A percentile compares a stretch with the other conserved stretches of the same genome.
Evolutionary conservation across 106 monocot genomes (phyloP).

Genomic region (Phalaenopsis aphrodite): DNA sequence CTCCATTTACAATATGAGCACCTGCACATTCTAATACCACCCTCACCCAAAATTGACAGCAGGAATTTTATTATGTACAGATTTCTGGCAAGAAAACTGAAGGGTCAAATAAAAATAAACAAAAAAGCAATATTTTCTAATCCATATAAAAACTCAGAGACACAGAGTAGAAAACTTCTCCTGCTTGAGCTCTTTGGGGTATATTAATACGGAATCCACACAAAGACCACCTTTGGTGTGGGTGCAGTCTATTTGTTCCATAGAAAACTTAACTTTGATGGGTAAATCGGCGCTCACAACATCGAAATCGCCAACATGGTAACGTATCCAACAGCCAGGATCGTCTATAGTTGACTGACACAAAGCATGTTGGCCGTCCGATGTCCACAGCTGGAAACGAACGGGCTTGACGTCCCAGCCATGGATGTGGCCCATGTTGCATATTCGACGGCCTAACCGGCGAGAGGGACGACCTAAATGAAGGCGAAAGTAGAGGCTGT

Average conservation of each 20-base stretch:
- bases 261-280: conserved; percentile 41
- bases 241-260: conserved; percentile 60
- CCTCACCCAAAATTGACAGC: too few relatives aligned
- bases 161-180: conserved; percentile 8
- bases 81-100: too few relatives aligned
- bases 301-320: conserved; percentile 44
- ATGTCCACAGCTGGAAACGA: conserved; percentile 36
- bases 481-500: conserved; percentile 39
- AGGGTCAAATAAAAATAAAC: too few relatives aligned
- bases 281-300: conserved; percentile 9
- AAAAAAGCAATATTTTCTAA: neutral
- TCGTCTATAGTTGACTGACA: conserved; percentile 25
- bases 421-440: conserved; percentile 27
- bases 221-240: conserved; percentile 59
- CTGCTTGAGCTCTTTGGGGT: conserved; percentile 23
- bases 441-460: conserved; percentile 30
- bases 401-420: conserved; percentile 47
- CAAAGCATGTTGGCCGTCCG: conserved; percentile 36
- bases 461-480: conserved; percentile 32
- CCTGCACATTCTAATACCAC: too few relatives aligned
- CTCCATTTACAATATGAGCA: too few relatives aligned
- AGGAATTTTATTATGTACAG: too few relatives aligned
- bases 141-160: neutral
- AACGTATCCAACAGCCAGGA: conserved; percentile 30
- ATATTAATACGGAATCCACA: conserved; percentile 46